Evolutionary conservation across 352 stramenopile genomes (phyloP), one percentile per base, ranked within the genome.

Genomic region (Pythium myriotylum): DNA sequence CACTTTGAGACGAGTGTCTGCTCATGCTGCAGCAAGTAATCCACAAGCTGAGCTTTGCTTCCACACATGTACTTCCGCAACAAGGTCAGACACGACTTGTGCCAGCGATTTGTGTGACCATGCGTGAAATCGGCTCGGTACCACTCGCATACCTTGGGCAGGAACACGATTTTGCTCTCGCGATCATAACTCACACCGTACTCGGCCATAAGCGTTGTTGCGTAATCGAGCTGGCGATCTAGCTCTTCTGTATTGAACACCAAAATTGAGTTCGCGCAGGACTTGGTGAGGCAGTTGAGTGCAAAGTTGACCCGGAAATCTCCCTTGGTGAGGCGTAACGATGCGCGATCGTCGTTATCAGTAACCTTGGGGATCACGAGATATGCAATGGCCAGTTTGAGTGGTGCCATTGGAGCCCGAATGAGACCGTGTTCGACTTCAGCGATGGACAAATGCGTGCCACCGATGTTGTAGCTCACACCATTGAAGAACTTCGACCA

Each of bases 181-280:
- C 70, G 68, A 50, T 84, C 73, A 52, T 84, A 86, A 29, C 63
- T 73, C 22, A 88, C 64, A 4, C 55, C 56, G 23, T 62, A 64
- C 17, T 70, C 65, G 4, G 84, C 59, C 3, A 58, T 74, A n/a
- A 71, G 59, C 7, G 60, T 26, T 16, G 39, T 70, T 23, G 73
- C 69, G 42, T 52, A 62, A 40, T 82, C 67, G 39, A 89, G 59
- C 46, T 86, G 81, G 17, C 59, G 47, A 52, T 92, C 79, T 53
- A 94, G 74, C 40, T 86, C 77, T 23, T 73, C 70, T 33, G 72
- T 79, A 33, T 76, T 77, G 52, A 90, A 95, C 19, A 95, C 72
- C 20, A 68, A 49, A 10, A 88, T 66, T 0, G 57, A 43, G 17
- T 65, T 64, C 19, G 57, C 54, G 40, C 72, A 86, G 14, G 79